These are phyloP conservation scores for Malania oleifera DNA, from an alignment of 164 flowering plant genomes.

Conservation along the genomic window DNA sequence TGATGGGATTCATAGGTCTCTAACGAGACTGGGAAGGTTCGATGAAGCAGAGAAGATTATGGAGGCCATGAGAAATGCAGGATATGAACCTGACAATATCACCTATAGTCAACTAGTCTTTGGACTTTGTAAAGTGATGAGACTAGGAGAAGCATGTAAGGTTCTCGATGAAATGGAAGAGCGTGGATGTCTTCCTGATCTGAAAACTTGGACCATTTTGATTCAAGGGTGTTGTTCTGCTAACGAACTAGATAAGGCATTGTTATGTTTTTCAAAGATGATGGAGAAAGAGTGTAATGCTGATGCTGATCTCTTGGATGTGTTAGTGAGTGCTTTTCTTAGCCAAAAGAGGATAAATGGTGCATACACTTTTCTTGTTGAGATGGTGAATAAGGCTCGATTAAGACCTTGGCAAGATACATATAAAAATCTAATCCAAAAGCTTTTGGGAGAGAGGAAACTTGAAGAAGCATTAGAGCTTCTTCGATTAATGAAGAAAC, in stretches of 20 bases:
- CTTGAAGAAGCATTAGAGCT: conserved; percentile 76
- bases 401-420: conserved; percentile 90
- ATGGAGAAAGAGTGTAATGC: conserved; percentile 46
- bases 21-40: conserved; percentile 64
- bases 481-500: conserved; percentile 67
- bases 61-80: conserved; percentile 59
- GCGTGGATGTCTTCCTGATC: conserved; percentile 71
- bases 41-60: conserved; percentile 72
- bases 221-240: conserved; percentile 73
- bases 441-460: conserved; percentile 48
- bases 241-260: conserved; percentile 58
- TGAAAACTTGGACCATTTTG: conserved; percentile 90
- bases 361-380: conserved; percentile 56
- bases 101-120: conserved; percentile 75
- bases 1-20: conserved; percentile 73
- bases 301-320: conserved; percentile 80
- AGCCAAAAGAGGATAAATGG: conserved; percentile 36
- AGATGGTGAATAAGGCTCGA: conserved; percentile 42
- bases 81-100: conserved; percentile 74
- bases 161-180: conserved; percentile 74
- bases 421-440: conserved; percentile 57
- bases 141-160: conserved; percentile 64
- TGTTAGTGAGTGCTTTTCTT: conserved; percentile 58
- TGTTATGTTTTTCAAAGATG: conserved; percentile 63
- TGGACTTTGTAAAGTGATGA: conserved; percentile 71